Conservation (phyloP, 2,329 filamentous ascomycete species). For the Trichoderma sp. region DNA sequence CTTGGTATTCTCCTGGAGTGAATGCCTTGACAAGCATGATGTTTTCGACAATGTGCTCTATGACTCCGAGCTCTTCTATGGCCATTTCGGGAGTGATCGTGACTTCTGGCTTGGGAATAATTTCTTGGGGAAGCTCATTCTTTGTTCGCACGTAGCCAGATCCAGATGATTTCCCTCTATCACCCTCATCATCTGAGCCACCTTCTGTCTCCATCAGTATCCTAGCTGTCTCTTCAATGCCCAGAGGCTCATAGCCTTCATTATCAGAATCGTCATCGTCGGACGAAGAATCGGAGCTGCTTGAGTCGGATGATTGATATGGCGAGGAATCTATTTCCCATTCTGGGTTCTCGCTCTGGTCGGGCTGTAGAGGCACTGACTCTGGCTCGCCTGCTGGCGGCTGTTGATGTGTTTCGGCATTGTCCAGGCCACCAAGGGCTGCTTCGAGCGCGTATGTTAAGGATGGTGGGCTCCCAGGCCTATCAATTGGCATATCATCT, state of each 20-base stretch:
- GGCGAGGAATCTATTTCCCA: slow-evolving; percentile 85
- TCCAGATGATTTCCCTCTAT: slow-evolving; percentile 47
- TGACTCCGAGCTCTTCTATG: slow-evolving; percentile 73
- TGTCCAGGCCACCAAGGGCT: slow-evolving; percentile 46
- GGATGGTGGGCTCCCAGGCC: slow-evolving; percentile 43
- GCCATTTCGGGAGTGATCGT: slow-evolving; percentile 76
- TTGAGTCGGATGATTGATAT: slow-evolving; percentile 67
- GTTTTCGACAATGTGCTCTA: slow-evolving; percentile 79
- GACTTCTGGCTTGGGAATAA: slow-evolving; percentile 75
- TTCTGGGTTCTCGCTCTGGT: slow-evolving; percentile 63
- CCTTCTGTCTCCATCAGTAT: slow-evolving; percentile 83
- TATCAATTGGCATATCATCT: slow-evolving; percentile 47
- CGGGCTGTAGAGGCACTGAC: slow-evolving; percentile 38
- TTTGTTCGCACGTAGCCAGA: slow-evolving; percentile 69
- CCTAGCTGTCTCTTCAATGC: slow-evolving; percentile 79
- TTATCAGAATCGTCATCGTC: slow-evolving; percentile 60
- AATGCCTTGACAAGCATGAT: slow-evolving; percentile 78
- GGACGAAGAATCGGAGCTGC: slow-evolving; percentile 63
- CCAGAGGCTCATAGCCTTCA: slow-evolving; percentile 72
- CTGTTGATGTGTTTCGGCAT: slow-evolving; percentile 16
- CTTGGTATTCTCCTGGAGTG: slow-evolving; percentile 78
- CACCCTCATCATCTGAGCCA: slow-evolving; percentile 77
- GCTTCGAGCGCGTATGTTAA: slow-evolving; percentile 51
- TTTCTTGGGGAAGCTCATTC: slow-evolving; percentile 73
- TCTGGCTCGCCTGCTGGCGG: slow-evolving; percentile 24